Base-by-base conservation (phyloP, 1,284 basidiomycete species). In the Ganoderma lingzhi region DNA sequence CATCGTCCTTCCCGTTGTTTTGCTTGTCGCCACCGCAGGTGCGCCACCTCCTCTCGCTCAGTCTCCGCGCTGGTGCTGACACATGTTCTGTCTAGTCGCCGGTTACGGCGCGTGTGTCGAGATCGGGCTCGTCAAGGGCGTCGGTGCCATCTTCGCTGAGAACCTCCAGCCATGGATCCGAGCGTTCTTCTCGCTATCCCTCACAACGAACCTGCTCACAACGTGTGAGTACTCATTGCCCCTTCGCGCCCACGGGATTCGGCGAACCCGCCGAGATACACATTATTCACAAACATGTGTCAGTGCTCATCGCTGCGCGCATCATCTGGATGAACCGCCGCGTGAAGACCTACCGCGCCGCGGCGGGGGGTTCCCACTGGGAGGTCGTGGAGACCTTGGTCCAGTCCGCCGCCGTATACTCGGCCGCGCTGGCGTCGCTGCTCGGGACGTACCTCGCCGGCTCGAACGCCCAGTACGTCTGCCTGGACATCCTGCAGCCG, bases 141-240 rank as follows among this genome's bases (percentile, higher is more conserved):
- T 53, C 19, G 67, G 64, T 19, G 70, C 70, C 39, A 71, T 73
- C 41, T 73, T 73, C 60, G 70, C 70, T 3, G 58, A 62, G 0
- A 63, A 59, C 23, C 65, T 73, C 6, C 70, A 71, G 35, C 72
- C 72, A 4, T 73, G 72, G 72, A 70, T 73, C 39, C 68, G 70
- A 35, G 66, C 70, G 9, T 73, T 73, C 69, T 73, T 73, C 62
- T 68, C 70, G 45, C 67, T 73, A 19, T 73, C 72, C 19, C 69
- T 73, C 41, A 67, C 67, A 3, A 71, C 70, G 3, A 73, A 73
- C 62, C 67, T 71, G 14, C 66, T 73, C 44, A 63, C 68, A 17
- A 73, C 72, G 2, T 15, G 72, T 73, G 19, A 66, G 72, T 70
- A 1, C n/a, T 17, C 3, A 17, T 30, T 51, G 42, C 30, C 10